Evolutionary conservation across 192 early-diverging fungal species (phyloP).

Genomic region (Backusella sp.): DNA sequence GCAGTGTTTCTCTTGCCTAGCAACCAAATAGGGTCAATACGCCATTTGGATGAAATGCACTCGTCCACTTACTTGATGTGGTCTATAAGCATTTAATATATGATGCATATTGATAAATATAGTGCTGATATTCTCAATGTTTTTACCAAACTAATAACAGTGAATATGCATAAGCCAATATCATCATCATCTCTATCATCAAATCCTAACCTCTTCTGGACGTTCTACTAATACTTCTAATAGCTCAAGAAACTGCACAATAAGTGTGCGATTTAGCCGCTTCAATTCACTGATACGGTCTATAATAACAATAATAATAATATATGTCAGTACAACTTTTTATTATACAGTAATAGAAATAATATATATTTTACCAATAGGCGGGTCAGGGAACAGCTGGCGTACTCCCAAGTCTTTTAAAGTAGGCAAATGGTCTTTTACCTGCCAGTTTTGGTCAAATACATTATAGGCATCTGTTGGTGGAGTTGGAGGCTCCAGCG

Average conservation of each 20-base stretch:
- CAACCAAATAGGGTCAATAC: not conserved
- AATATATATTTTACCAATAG: conserved; percentile 24
- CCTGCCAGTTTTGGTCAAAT: conserved; percentile 74
- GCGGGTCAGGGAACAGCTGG: conserved; percentile 63
- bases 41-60: too few species aligned
- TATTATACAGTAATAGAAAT: not conserved
- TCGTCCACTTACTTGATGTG: conserved; percentile 60
- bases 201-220: conserved; percentile 47
- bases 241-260: conserved; percentile 71
- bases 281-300: conserved; percentile 69
- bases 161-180: too few species aligned
- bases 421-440: conserved; percentile 19
- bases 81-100: conserved; percentile 79
- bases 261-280: conserved; percentile 55
- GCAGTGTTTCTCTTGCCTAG: conserved; percentile 61
- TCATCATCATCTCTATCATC: not conserved
- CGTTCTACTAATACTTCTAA: conserved; percentile 58
- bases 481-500: conserved; percentile 55
- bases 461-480: conserved; percentile 54
- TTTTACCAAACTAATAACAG: conserved; percentile 44
- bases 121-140: conserved; percentile 65
- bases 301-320: conserved; percentile 13
- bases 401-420: conserved; percentile 61
- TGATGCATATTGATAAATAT: conserved; percentile 82
- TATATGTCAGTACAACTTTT: not conserved